Percentiles rank a stretch among this genome's conserved stretches.
Conservation (phyloP, 2,329 filamentous ascomycete species). For the Arthroderma sp. region DNA sequence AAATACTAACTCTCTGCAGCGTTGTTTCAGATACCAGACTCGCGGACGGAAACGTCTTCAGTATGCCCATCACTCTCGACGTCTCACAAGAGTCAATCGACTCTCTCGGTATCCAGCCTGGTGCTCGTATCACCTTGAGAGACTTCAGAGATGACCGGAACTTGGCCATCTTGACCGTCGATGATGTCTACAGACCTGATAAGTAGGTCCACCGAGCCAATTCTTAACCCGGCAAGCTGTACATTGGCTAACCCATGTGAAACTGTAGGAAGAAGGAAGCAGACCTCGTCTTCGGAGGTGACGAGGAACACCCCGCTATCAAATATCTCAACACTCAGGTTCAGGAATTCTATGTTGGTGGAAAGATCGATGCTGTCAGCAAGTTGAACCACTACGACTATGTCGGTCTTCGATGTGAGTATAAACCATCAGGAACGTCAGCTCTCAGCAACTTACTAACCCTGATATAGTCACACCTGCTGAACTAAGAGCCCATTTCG, state of each 20-base stretch:
- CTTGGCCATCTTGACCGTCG: slow-evolving; percentile 86
- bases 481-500: slow-evolving; percentile 90
- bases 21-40: slow-evolving; percentile 84
- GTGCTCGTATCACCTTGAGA: slow-evolving; percentile 72
- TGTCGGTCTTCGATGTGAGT: slow-evolving; percentile 80
- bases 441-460: background rate
- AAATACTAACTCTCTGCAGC: slow-evolving; percentile 33
- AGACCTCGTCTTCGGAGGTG: slow-evolving; percentile 85
- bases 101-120: slow-evolving; percentile 60
- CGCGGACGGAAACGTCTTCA: slow-evolving; percentile 78
- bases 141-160: slow-evolving; percentile 95
- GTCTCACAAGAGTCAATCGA: slow-evolving; percentile 63
- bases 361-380: slow-evolving; percentile 91
- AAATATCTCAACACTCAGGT: slow-evolving; percentile 74
- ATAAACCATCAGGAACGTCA: background rate
- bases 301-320: slow-evolving; percentile 81
- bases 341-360: slow-evolving; percentile 83
- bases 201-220: slow-evolving; percentile 51
- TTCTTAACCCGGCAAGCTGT: background rate
- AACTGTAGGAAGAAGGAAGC: slow-evolving; percentile 64
- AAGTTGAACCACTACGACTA: slow-evolving; percentile 98
- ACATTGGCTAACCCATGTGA: slow-evolving; percentile 1
- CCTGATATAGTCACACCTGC: slow-evolving; percentile 61
- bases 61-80: slow-evolving; percentile 93
- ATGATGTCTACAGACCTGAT: slow-evolving; percentile 90